phyloP scores from a whole-genome alignment of 2,329 filamentous ascomycete genomes.

The Thielaviopsis punctulata region DNA sequence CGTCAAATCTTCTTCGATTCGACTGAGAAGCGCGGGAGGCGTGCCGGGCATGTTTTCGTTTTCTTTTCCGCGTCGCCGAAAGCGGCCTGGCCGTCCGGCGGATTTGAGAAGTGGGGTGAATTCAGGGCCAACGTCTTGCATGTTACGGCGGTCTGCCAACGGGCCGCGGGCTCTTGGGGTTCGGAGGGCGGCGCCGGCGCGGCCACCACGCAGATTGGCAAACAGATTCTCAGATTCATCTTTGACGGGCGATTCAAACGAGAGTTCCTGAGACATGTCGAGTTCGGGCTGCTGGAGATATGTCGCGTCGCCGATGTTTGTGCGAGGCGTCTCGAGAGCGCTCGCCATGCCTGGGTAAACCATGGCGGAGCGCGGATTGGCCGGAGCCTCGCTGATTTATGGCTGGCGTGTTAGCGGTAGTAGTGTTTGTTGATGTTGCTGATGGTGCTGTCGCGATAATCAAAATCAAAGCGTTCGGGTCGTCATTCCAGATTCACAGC shows the following conservation, averaged over 20 bases:
- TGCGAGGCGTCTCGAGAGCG: constrained; percentile 71
- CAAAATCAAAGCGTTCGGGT: not conserved
- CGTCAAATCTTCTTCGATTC: constrained; percentile 56
- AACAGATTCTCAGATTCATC: constrained; percentile 46
- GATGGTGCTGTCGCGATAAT: not conserved
- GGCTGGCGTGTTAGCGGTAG: too few relatives aligned
- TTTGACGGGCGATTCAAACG: constrained; percentile 67
- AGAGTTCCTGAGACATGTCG: constrained; percentile 74
- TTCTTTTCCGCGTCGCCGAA: constrained; percentile 41
- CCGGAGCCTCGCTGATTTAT: not conserved
- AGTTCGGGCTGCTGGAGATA: constrained; percentile 58
- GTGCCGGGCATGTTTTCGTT: constrained; percentile 46
- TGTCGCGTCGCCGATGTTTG: constrained; percentile 68
- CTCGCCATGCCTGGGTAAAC: constrained; percentile 42
- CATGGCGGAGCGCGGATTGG: constrained; percentile 27
- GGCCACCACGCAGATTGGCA: constrained; percentile 52
- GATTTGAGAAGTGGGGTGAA: constrained; percentile 89
- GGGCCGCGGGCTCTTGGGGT: constrained; percentile 59
- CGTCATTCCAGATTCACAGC: not conserved
- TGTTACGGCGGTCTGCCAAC: constrained; percentile 53
- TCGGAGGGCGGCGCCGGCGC: constrained; percentile 27
- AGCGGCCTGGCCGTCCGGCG: constrained; percentile 54
- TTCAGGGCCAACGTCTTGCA: constrained; percentile 54
- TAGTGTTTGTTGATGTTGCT: not conserved
- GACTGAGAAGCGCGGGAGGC: constrained; percentile 39